A percentile compares a stretch with the other conserved stretches of the same genome.
These are phyloP conservation scores for Ogataea thermomethanolica DNA, from an alignment of 805 yeast species.

Conservation along the genomic window DNA sequence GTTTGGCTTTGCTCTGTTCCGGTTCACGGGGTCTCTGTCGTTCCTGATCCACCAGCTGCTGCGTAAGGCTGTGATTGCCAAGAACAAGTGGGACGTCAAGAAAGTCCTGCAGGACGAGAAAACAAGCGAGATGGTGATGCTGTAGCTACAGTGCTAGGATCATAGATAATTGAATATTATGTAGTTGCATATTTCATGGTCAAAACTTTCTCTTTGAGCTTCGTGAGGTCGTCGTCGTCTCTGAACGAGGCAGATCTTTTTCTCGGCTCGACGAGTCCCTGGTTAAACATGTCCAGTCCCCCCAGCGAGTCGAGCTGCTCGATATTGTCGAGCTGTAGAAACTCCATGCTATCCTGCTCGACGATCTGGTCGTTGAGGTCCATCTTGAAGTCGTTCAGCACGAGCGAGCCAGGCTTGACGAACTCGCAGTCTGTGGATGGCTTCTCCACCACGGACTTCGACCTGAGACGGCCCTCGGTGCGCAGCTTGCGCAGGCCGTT, in stretches of 20 bases:
- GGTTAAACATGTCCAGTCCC: no score
- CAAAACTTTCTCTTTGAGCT: conserved; percentile 29
- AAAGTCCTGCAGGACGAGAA: conserved; percentile 15
- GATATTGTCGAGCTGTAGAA: conserved; percentile 1
- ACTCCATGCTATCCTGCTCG: background rate
- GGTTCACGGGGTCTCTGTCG: conserved; percentile 78
- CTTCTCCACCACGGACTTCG: conserved; percentile 15
- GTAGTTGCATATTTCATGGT: conserved; percentile 26
- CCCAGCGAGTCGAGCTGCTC: conserved; percentile 10
- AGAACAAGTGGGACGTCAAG: conserved; percentile 32
- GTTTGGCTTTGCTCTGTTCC: conserved; percentile 74
- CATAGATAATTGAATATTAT: conserved; percentile 3
- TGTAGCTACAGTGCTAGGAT: background rate
- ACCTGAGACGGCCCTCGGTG: conserved; percentile 17
- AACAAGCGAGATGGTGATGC: conserved; percentile 21
- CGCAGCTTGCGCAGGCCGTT: conserved; percentile 27
- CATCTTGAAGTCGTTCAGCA: conserved; percentile 19
- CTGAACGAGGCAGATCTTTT: conserved; percentile 22
- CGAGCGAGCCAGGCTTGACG: conserved; percentile 17
- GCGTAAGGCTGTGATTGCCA: conserved; percentile 31
- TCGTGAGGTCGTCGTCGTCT: conserved; percentile 31
- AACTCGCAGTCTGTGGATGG: conserved; percentile 14
- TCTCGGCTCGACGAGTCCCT: conserved; percentile 1
- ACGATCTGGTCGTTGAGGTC: conserved; percentile 18
- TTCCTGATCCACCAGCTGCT: conserved; percentile 50